These are phyloP conservation scores for Salix dunnii DNA, from an alignment of 345 rosid species.

Conservation along the genomic window DNA sequence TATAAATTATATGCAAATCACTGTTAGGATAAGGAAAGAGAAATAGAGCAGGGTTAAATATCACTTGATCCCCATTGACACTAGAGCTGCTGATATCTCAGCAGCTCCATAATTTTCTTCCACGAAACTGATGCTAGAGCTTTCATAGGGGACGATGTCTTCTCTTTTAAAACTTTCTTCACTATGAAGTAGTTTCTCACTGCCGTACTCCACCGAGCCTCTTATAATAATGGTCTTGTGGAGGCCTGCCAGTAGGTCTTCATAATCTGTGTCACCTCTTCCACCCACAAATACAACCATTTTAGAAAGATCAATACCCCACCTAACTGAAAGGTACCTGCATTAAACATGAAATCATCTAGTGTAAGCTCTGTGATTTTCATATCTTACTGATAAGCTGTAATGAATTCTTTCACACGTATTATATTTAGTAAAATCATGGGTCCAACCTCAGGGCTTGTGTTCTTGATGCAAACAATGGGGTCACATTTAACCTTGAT, in stretches of 20 bases:
- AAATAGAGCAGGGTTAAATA: background rate
- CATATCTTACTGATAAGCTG: background rate
- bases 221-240: slow-evolving; percentile 61
- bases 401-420: background rate
- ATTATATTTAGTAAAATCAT: background rate
- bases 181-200: slow-evolving; percentile 55
- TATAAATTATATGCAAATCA: slow-evolving; percentile 8
- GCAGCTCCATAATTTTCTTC: slow-evolving; percentile 40
- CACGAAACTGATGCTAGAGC: slow-evolving; percentile 42
- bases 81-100: slow-evolving; percentile 48
- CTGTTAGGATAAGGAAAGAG: background rate
- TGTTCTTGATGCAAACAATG: slow-evolving; percentile 73
- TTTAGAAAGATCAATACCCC: slow-evolving; percentile 72
- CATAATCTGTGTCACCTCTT: slow-evolving; percentile 79
- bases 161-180: slow-evolving; percentile 59
- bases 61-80: slow-evolving; percentile 48
- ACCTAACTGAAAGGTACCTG: slow-evolving; percentile 79
- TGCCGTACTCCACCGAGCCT: slow-evolving; percentile 51
- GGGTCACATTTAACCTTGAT: slow-evolving; percentile 66
- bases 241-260: slow-evolving; percentile 64
- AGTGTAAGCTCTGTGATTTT: background rate
- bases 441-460: slow-evolving; percentile 72
- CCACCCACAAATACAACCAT: slow-evolving; percentile 67
- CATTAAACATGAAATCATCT: slow-evolving; percentile 14
- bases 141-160: slow-evolving; percentile 45